Percentiles rank a stretch among this genome's conserved stretches.
phyloP scores from a whole-genome alignment of 441 rosid species.

The Populus hybrid region DNA sequence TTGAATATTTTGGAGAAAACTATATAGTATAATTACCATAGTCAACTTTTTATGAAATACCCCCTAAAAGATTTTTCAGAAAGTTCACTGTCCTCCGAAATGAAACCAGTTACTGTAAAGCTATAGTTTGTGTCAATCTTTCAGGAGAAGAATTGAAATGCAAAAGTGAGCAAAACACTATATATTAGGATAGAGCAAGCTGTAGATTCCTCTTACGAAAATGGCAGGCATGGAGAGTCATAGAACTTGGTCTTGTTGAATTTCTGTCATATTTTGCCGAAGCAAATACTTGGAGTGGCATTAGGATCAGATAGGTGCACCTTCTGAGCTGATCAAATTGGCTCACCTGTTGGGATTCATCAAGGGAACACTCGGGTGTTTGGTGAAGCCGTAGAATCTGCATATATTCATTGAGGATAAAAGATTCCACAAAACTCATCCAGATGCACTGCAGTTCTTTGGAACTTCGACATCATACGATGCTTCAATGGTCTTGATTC shows the following conservation, averaged over 20 bases:
- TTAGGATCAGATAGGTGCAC: not conserved
- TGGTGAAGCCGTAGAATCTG: not conserved
- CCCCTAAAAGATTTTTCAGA: not conserved
- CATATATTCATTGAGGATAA: not conserved
- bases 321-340: not conserved
- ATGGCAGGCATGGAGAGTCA: not conserved
- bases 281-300: not conserved
- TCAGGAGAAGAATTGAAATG: not conserved
- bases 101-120: not conserved
- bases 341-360: not conserved
- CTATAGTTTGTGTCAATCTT: not conserved
- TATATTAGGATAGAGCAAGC: not conserved
- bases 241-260: not conserved
- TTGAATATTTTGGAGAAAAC: not conserved
- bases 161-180: not conserved
- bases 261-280: not conserved
- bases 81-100: not conserved
- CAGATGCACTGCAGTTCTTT: not conserved
- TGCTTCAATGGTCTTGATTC: not conserved
- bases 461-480: not conserved
- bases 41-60: not conserved
- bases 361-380: not conserved
- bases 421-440: not conserved
- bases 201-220: not conserved
- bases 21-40: no score